Conservation (phyloP, 2,329 filamentous ascomycete genomes). For the Hyphodiscus sp. region DNA sequence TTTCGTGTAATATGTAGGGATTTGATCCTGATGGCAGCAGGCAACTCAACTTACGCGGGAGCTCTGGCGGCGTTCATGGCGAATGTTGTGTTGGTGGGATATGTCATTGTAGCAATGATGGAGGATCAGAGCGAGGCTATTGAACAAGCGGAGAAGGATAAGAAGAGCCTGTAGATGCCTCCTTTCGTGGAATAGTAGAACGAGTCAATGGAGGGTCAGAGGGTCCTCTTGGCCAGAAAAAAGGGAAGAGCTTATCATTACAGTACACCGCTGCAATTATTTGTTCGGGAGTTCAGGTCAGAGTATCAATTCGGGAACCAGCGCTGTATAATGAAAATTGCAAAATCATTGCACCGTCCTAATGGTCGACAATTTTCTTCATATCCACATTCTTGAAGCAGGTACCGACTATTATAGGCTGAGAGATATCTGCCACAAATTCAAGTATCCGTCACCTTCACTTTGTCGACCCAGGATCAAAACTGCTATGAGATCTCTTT, state of each 20-base stretch:
- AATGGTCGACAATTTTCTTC: not conserved
- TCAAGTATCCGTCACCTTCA: not conserved
- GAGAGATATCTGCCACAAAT: not conserved
- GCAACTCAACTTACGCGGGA: slow-evolving; percentile 83
- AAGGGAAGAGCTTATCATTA: not conserved
- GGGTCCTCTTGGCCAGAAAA: not conserved
- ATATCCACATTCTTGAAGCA: not conserved
- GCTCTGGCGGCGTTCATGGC: slow-evolving; percentile 81
- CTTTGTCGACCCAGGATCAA: not conserved
- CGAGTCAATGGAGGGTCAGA: too few relatives aligned
- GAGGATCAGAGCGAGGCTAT: slow-evolving; percentile 57
- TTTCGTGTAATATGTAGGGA: not conserved
- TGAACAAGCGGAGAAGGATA: slow-evolving; percentile 36
- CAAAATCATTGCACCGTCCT: not conserved
- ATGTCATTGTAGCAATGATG: slow-evolving; percentile 83
- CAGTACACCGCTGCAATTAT: not conserved
- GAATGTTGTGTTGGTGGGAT: slow-evolving; percentile 85
- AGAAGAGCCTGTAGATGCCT: slow-evolving; percentile 20
- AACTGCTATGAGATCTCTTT: slow-evolving; percentile 6
- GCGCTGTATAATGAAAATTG: not conserved
- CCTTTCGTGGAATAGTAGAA: not conserved
- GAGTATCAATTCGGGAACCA: not conserved
- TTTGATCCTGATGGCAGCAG: slow-evolving; percentile 37
- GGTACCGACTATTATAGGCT: slow-evolving; percentile 1
- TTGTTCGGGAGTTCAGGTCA: not conserved